These are phyloP conservation scores for Trichosporon coremiiforme DNA, from an alignment of 1,284 basidiomycete species.

Conservation along the genomic window DNA sequence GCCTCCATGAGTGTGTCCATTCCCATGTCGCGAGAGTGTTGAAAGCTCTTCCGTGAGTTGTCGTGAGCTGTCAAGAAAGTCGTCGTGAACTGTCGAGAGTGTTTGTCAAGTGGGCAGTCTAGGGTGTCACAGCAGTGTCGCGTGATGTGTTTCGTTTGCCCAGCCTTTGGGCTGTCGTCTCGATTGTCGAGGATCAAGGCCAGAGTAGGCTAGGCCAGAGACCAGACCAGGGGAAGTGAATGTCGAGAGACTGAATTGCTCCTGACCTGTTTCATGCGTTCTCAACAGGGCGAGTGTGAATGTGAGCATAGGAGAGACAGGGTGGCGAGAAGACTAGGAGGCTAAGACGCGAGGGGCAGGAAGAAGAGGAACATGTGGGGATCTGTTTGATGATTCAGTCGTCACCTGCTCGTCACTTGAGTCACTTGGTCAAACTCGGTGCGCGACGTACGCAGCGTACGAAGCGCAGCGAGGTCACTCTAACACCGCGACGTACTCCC, in stretches of 20 bases:
- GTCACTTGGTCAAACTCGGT: not conserved
- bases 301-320: not conserved
- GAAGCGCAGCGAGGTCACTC: not conserved
- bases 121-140: not conserved
- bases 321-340: not conserved
- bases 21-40: slow-evolving; percentile 8
- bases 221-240: not conserved
- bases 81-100: too few relatives aligned
- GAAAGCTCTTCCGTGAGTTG: not conserved
- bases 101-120: not conserved
- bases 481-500: not conserved
- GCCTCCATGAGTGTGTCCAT: not conserved
- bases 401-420: not conserved
- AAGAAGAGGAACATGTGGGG: too few relatives aligned
- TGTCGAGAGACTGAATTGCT: not conserved
- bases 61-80: not conserved
- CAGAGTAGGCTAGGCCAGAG: not conserved
- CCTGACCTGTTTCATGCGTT: not conserved
- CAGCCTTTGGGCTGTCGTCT: not conserved
- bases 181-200: not conserved
- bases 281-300: not conserved
- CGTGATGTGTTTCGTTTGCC: not conserved
- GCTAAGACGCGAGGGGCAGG: too few relatives aligned
- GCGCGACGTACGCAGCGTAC: not conserved
- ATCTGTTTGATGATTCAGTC: not conserved